These are phyloP conservation scores for Pseudogymnoascus sp. DNA, from an alignment of 2,329 filamentous ascomycete species.

Conservation along the genomic window DNA sequence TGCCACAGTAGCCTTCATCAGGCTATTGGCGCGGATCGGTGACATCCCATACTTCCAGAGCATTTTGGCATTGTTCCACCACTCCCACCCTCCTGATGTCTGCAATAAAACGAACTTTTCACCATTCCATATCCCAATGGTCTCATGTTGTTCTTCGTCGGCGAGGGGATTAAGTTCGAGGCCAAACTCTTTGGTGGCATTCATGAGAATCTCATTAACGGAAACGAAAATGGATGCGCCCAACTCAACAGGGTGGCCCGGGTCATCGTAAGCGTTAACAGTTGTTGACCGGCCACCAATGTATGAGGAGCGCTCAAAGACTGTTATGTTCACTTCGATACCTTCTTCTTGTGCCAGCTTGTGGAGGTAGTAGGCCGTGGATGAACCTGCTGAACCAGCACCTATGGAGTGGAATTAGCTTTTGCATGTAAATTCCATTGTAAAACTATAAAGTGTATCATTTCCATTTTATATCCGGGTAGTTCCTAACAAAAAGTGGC, in stretches of 20 bases:
- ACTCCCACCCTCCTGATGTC: conserved; percentile 52
- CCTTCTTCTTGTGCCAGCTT: conserved; percentile 57
- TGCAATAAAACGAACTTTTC: conserved; percentile 63
- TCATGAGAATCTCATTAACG: conserved; percentile 74
- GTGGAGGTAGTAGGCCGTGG: conserved; percentile 74
- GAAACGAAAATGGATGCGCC: conserved; percentile 89
- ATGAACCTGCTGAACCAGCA: conserved; percentile 82
- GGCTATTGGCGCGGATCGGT: conserved; percentile 63
- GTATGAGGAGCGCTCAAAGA: conserved; percentile 73
- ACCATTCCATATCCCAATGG: conserved; percentile 81
- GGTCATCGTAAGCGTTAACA: conserved; percentile 66
- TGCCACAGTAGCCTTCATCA: conserved; percentile 64
- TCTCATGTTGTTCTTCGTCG: conserved; percentile 29
- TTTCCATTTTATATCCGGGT: not conserved
- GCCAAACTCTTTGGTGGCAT: conserved; percentile 64
- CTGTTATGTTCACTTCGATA: conserved; percentile 66
- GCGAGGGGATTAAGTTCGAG: conserved; percentile 48
- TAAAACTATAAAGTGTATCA: not conserved
- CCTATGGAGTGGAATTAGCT: conserved; percentile 43
- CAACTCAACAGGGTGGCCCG: conserved; percentile 66
- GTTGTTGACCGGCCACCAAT: conserved; percentile 86
- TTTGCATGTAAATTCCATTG: not conserved
- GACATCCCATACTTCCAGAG: conserved; percentile 80
- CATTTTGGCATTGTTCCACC: conserved; percentile 75
- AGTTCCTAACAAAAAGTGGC: not conserved